Evolutionary conservation across 805 yeast species (phyloP), one percentile per base, ranked within the genome.

Genomic region (Candida incommunis): DNA sequence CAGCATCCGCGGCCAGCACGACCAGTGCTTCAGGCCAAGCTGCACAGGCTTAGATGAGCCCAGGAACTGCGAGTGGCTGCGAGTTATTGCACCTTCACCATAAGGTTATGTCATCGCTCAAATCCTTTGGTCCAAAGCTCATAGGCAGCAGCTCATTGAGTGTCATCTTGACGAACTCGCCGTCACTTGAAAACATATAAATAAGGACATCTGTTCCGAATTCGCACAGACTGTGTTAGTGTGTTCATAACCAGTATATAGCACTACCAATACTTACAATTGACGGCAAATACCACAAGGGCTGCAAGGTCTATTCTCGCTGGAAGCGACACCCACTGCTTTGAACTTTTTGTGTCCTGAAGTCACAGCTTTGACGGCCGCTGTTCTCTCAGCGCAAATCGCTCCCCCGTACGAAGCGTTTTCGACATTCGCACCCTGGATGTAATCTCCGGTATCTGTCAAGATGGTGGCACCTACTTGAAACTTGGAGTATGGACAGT

Each of bases 231-330:
- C 58, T 54, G 46, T 3, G 29, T 25, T 15, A 16, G 22, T 21
- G 18, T 16, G 3, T 20, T 22, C 34, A 22, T 27, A 47, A 20
- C 27, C 4, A n/a, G 18, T 31, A 31, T 18, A 15, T 20, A 9
- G n/a, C n/a, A n/a, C n/a, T n/a, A n/a, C n/a, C n/a, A 20, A 24
- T 35, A 56, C 62, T 45, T 49, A 58, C 54, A 82, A 75, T 62
- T 90, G 98, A 45, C 98, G 70, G 57, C 98, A 90, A 29, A 92
- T 80, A 2, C 98, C 98, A 60, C 98, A 90, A 0, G 98, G 98
- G 7, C 88, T 69, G 9, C 82, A 78, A 24, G 79, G 72, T 5
- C 63, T 62, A 1, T 71, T 71, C 1, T 58, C 56, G 56, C 80
- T 88, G 21, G 83, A 72, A 2, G 82, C 67, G 7, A 85, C 74